Percentiles rank a stretch among this genome's conserved stretches.
Evolutionary conservation across 108 stramenopile genomes (phyloP).

Genomic region (Pseudonitzschia multiseries): DNA sequence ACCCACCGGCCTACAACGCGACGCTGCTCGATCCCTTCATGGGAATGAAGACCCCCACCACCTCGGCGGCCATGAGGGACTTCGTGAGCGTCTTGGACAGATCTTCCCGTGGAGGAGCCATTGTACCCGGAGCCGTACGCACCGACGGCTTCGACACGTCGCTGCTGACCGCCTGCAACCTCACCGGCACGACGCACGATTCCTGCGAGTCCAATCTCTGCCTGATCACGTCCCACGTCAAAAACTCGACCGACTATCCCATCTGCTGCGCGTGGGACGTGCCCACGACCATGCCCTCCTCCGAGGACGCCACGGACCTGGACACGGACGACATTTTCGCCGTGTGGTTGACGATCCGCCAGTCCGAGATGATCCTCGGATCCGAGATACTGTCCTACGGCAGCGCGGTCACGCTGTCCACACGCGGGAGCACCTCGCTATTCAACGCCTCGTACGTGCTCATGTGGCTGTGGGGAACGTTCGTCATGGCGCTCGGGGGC

Average conservation of each 20-base stretch:
- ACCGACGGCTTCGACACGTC: too few relatives aligned
- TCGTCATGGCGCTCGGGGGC: not conserved
- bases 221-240: constrained; percentile 16
- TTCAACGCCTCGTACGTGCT: constrained; percentile 30
- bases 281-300: constrained; percentile 26
- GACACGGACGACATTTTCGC: constrained; percentile 25
- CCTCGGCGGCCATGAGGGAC: not conserved
- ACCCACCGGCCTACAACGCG: constrained; percentile 32
- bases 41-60: constrained; percentile 15
- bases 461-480: constrained; percentile 28
- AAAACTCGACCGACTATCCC: constrained; percentile 18
- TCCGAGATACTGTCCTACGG: not conserved
- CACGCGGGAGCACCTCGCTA: not conserved
- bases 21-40: constrained; percentile 22
- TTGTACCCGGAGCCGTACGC: too few relatives aligned
- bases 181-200: constrained; percentile 2
- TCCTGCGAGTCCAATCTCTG: constrained; percentile 35
- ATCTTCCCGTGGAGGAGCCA: too few relatives aligned
- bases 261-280: constrained; percentile 44
- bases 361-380: constrained; percentile 16
- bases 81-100: not conserved
- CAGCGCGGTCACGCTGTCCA: constrained; percentile 13
- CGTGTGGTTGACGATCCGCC: constrained; percentile 35
- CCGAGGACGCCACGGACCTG: constrained; percentile 6
- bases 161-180: constrained; percentile 1